Evolutionary conservation across 345 rosid genomes (phyloP).

Genomic region (Crucihimalaya himalaica): DNA sequence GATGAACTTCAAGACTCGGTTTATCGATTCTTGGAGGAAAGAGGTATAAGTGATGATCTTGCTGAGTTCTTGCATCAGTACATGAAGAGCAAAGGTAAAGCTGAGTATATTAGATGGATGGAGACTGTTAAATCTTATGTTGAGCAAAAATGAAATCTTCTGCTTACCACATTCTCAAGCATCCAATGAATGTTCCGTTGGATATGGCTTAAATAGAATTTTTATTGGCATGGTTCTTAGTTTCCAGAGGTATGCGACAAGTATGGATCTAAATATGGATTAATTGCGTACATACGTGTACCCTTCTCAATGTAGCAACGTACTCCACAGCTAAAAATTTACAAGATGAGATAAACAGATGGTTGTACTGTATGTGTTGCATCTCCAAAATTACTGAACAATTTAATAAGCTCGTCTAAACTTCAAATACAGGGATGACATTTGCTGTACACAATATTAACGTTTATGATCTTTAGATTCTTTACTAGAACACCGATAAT

Average conservation of each 20-base stretch:
- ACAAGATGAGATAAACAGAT: conserved; percentile 11
- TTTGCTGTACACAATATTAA: conserved; percentile 40
- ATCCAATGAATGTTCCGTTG: neutral
- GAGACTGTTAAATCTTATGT: conserved; percentile 64
- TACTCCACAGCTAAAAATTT: neutral
- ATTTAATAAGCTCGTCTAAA: neutral
- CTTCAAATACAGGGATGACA: conserved; percentile 15
- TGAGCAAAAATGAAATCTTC: conserved; percentile 49
- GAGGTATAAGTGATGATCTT: conserved; percentile 69
- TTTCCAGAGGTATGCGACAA: neutral
- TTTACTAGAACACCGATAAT: conserved; percentile 30
- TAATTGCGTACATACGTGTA: neutral
- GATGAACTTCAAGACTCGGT: conserved; percentile 70
- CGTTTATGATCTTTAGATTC: conserved; percentile 27
- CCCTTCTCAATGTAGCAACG: neutral
- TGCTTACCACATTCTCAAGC: neutral
- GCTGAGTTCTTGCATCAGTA: conserved; percentile 80
- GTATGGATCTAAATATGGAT: neutral
- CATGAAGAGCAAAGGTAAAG: conserved; percentile 73
- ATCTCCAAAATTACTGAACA: neutral
- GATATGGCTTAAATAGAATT: neutral
- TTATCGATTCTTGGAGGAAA: conserved; percentile 66
- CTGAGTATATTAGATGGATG: conserved; percentile 79
- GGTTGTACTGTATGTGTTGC: neutral
- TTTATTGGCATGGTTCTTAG: neutral